Conservation (phyloP, 225 moss, liverwort and hornwort genomes). For the Pleurozium schreberi region DNA sequence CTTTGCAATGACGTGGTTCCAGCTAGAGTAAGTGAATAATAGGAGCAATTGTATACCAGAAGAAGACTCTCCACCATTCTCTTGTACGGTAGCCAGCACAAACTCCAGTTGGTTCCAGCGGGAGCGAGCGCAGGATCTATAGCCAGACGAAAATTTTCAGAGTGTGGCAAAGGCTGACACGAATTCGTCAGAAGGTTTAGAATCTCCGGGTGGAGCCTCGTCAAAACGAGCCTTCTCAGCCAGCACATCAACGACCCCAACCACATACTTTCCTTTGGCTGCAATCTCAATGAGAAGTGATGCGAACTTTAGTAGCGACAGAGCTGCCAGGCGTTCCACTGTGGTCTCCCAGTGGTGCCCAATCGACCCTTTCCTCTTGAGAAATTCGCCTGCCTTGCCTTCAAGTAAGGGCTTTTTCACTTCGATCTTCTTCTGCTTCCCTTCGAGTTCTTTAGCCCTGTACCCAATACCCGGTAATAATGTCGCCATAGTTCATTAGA, state of each 20-base stretch:
- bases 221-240: constrained; percentile 53
- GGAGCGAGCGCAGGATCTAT: background rate
- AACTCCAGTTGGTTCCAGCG: background rate
- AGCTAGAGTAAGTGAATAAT: background rate
- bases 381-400: constrained; percentile 27
- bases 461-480: background rate
- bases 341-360: constrained; percentile 42
- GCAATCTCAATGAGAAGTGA: constrained; percentile 80
- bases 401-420: constrained; percentile 21
- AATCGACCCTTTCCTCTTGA: constrained; percentile 38
- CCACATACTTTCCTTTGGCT: constrained; percentile 69
- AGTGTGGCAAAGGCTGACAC: constrained; percentile 18
- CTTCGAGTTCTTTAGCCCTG: background rate
- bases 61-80: background rate
- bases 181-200: constrained; percentile 31
- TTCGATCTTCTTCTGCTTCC: constrained; percentile 9
- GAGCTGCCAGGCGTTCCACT: constrained; percentile 59
- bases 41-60: background rate
- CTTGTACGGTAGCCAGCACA: background rate
- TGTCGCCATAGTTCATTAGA: background rate
- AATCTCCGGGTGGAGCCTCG: background rate
- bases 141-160: background rate
- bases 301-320: constrained; percentile 84
- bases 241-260: constrained; percentile 53
- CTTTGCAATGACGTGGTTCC: background rate